Evolutionary conservation across 2,329 filamentous ascomycete species (phyloP).

Genomic region (Aspergillus sp.): DNA sequence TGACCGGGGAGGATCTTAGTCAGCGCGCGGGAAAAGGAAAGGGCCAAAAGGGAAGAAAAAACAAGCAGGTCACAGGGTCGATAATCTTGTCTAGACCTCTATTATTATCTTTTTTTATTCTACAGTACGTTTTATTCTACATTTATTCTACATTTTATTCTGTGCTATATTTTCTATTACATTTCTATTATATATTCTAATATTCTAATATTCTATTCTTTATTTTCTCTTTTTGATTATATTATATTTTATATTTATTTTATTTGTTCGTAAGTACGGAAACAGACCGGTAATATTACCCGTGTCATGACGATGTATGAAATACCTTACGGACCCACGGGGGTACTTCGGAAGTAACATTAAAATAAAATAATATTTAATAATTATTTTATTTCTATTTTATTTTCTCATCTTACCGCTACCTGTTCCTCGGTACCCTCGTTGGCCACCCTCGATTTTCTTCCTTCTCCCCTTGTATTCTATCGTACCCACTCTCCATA

Average conservation of each 20-base stretch:
- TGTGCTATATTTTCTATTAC: not conserved
- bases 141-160: too few relatives aligned
- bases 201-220: conserved; percentile 6
- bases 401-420: conserved; percentile 15
- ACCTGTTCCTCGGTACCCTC: conserved; percentile 21
- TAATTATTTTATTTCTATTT: conserved; percentile 2
- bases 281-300: conserved; percentile 26
- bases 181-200: not conserved
- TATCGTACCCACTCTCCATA: conserved; percentile 7
- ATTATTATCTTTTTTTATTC: too few relatives aligned
- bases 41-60: too few relatives aligned
- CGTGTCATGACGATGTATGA: conserved; percentile 14
- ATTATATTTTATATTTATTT: conserved; percentile 1
- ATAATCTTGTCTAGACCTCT: too few relatives aligned
- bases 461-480: conserved; percentile 16
- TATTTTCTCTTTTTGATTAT: not conserved
- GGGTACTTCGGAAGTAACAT: conserved; percentile 19
- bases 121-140: too few relatives aligned
- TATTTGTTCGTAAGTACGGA: conserved; percentile 9
- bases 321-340: conserved; percentile 18
- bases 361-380: conserved; percentile 6
- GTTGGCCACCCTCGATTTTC: conserved; percentile 16
- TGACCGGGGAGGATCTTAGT: too few relatives aligned
- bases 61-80: too few relatives aligned
- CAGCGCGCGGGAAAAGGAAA: too few relatives aligned